Conservation (phyloP, 208 protist genomes). For the Acanthamoeba royreba region DNA sequence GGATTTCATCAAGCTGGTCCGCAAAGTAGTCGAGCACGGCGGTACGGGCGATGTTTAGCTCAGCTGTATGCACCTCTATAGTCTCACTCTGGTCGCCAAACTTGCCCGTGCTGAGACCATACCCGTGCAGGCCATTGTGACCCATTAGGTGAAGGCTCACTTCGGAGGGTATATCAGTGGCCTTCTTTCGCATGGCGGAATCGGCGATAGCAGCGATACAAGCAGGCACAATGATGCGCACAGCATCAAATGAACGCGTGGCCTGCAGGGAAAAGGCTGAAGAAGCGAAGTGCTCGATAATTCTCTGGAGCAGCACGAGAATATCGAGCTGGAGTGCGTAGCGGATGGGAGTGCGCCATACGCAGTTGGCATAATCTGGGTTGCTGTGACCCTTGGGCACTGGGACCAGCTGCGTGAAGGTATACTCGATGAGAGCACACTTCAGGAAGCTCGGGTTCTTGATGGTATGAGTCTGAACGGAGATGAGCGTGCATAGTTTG, state of each 20-base stretch:
- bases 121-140: not conserved
- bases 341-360: constrained; percentile 53
- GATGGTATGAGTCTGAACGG: constrained; percentile 54
- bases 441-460: constrained; percentile 60
- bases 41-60: constrained; percentile 73
- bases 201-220: constrained; percentile 19
- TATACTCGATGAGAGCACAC: constrained; percentile 62
- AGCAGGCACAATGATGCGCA: not conserved
- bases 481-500: constrained; percentile 69
- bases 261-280: not conserved
- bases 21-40: constrained; percentile 77
- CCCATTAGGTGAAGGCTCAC: constrained; percentile 68
- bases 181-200: constrained; percentile 46
- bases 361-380: constrained; percentile 45
- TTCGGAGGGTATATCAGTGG: constrained; percentile 59
- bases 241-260: constrained; percentile 34
- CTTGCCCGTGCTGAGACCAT: constrained; percentile 43
- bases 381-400: constrained; percentile 33
- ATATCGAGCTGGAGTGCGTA: constrained; percentile 64
- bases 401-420: constrained; percentile 49
- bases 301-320: not conserved
- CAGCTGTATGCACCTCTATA: constrained; percentile 60
- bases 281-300: constrained; percentile 12
- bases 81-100: constrained; percentile 62
- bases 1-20: constrained; percentile 14